Percentiles rank a stretch among this genome's conserved stretches.
These are phyloP conservation scores for Tothia fuscella DNA, from an alignment of 2,329 filamentous ascomycete genomes.

Conservation along the genomic window DNA sequence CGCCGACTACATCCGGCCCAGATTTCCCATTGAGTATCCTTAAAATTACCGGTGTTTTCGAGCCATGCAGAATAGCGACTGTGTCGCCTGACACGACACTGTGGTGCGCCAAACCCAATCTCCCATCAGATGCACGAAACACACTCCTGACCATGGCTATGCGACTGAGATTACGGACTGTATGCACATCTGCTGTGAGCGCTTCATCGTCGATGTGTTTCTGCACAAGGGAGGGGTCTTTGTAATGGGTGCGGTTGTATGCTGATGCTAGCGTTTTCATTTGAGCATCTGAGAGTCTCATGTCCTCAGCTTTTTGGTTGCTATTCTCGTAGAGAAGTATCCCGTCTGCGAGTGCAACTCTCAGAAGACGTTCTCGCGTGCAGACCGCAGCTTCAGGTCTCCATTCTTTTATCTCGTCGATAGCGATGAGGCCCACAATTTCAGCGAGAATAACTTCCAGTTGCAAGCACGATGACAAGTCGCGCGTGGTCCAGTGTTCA, in stretches of 20 bases:
- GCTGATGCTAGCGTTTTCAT: neutral
- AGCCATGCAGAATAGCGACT: neutral
- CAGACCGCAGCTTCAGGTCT: too few species aligned
- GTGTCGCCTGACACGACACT: neutral
- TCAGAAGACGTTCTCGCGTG: neutral
- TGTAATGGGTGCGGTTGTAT: too few species aligned
- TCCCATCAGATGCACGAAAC: neutral
- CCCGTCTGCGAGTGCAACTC: neutral
- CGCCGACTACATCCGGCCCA: too few species aligned
- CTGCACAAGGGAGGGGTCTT: too few species aligned
- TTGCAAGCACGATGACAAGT: neutral
- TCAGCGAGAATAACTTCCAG: neutral
- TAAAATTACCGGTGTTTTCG: neutral
- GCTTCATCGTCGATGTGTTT: neutral
- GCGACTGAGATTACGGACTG: neutral
- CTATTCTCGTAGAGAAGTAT: neutral
- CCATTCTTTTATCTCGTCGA: too few species aligned
- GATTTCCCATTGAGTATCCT: slow-evolving; percentile 2
- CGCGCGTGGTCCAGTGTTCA: neutral
- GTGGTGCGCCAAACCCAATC: neutral
- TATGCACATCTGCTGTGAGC: neutral
- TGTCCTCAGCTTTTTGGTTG: neutral
- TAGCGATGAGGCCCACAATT: neutral
- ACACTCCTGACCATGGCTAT: neutral
- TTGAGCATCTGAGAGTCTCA: neutral